phyloP scores from a whole-genome alignment of 2,329 filamentous ascomycete species.

The Arthrinium phaeospermum region DNA sequence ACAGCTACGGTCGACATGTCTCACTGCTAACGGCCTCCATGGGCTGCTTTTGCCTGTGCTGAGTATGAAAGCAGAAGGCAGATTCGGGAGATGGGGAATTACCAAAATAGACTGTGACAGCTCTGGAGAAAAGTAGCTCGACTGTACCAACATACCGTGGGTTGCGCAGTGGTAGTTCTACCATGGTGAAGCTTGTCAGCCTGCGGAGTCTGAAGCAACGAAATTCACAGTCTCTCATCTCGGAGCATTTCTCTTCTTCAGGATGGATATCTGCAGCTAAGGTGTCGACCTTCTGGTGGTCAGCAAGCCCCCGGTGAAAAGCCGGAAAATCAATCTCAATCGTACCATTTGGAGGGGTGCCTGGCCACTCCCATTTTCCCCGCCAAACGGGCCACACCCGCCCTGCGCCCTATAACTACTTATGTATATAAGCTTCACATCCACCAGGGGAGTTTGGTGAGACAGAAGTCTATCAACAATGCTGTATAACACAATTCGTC shows the following conservation, averaged over 20 bases:
- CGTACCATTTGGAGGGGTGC: background rate
- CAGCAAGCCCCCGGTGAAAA: too few relatives aligned
- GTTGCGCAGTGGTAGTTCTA: background rate
- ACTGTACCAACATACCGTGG: background rate
- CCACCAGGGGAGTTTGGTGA: background rate
- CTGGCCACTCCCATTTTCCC: background rate
- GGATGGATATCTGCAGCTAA: background rate
- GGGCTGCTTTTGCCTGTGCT: background rate
- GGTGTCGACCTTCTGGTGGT: background rate
- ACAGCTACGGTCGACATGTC: background rate
- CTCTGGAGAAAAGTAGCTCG: background rate
- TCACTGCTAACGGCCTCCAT: background rate
- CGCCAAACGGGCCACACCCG: background rate
- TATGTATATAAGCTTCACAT: background rate
- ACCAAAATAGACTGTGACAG: background rate
- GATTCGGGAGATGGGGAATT: background rate
- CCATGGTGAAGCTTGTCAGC: background rate
- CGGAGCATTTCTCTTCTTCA: background rate
- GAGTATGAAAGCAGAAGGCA: background rate
- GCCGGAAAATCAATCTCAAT: background rate
- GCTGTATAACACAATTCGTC: background rate
- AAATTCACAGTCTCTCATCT: background rate
- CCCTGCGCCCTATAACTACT: background rate
- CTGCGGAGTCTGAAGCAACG: background rate
- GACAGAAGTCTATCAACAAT: background rate